Conservation (phyloP, 2,329 filamentous ascomycete genomes). For the Diplodia sapinea region DNA sequence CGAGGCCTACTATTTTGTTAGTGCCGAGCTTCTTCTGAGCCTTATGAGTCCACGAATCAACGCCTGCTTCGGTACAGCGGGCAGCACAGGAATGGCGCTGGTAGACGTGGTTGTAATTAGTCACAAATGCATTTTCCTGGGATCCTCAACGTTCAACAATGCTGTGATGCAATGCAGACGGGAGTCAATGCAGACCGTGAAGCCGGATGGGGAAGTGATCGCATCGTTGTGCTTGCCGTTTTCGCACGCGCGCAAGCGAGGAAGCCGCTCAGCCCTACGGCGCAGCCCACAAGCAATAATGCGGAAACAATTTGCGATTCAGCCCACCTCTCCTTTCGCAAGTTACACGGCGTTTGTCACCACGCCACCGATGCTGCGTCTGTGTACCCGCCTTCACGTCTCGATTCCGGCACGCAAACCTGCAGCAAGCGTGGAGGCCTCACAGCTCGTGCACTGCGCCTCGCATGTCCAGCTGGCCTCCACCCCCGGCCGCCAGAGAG, state of each 20-base stretch:
- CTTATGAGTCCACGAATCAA: constrained; percentile 18
- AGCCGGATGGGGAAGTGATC: not conserved
- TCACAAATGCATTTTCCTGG: not conserved
- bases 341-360: constrained; percentile 5
- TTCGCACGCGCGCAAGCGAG: not conserved
- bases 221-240: not conserved
- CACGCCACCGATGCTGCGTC: constrained; percentile 19
- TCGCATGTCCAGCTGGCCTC: not conserved
- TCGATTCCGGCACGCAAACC: not conserved
- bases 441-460: constrained; percentile 8
- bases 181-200: not conserved
- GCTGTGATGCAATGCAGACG: not conserved
- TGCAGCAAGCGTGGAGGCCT: not conserved
- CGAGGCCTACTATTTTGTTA: not conserved
- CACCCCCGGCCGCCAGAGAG: not conserved
- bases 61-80: not conserved
- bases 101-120: not conserved
- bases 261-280: constrained; percentile 9
- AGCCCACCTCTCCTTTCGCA: not conserved
- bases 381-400: not conserved
- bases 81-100: not conserved
- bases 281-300: constrained; percentile 3
- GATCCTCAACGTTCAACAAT: not conserved
- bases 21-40: not conserved
- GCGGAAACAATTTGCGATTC: not conserved